These are phyloP conservation scores for Coemansia sp. DNA, from an alignment of 192 early-diverging fungal genomes.

Conservation along the genomic window DNA sequence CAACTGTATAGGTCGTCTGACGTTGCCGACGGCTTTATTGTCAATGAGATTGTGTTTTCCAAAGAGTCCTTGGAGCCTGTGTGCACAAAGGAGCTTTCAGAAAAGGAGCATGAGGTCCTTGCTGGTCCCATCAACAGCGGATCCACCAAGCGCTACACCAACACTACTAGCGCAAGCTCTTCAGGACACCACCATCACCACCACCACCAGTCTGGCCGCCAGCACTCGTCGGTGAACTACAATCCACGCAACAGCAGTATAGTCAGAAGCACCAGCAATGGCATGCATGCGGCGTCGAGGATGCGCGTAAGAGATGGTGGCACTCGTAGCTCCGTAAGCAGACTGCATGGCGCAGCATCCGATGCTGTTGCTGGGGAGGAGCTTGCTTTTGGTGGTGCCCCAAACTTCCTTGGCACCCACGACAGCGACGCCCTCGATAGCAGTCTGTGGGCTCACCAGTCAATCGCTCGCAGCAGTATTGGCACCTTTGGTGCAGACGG, in stretches of 20 bases:
- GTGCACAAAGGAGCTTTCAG: conserved; percentile 57
- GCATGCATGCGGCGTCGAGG: conserved; percentile 4
- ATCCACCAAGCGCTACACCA: conserved; percentile 50
- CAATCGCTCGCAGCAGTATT: conserved; percentile 58
- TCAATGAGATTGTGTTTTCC: conserved; percentile 66
- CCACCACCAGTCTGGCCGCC: conserved; percentile 6
- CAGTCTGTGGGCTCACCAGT: conserved; percentile 57
- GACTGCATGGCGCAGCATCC: background rate
- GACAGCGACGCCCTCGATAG: conserved; percentile 28
- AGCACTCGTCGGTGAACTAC: conserved; percentile 14
- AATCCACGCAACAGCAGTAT: conserved; percentile 22
- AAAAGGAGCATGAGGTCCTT: conserved; percentile 63
- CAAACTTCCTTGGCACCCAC: conserved; percentile 16
- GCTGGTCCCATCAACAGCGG: conserved; percentile 57
- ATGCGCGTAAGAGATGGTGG: conserved; percentile 7
- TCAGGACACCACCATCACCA: conserved; percentile 4
- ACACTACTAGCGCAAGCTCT: conserved; percentile 16
- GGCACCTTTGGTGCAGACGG: conserved; percentile 71
- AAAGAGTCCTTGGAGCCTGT: conserved; percentile 63
- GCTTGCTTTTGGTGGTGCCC: background rate
- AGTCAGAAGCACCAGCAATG: conserved; percentile 21
- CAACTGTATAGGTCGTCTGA: conserved; percentile 65
- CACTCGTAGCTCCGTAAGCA: background rate
- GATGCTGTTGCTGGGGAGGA: background rate
- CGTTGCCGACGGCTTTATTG: conserved; percentile 63